Evolutionary conservation across 306 rosid genomes (phyloP), one percentile per base, ranked within the genome.

Genomic region (Cicer bijugum): DNA sequence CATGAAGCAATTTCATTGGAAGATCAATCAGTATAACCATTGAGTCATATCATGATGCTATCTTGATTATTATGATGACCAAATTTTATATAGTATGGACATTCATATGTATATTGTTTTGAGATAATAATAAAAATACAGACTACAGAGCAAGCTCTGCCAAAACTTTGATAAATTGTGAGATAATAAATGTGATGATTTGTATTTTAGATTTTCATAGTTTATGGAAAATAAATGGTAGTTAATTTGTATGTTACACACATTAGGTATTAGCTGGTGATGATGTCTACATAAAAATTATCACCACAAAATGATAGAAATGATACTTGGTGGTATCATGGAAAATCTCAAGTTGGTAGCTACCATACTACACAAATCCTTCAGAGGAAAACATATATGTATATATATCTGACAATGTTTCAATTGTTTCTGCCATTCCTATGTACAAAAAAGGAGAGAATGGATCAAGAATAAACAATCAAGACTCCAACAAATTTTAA

Each of bases 401-500:
- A 2, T 23, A 28, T 28, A 4, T 70, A 71, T 74, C 67, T 57
- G 75, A 80, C 79, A 82, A 52, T 75, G 80, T 83, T 80, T 82
- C 78, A 80, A 63, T 45, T 78, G 81, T 72, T 72, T 80, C 74
- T 74, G 37, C 67, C 80, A 60, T 83, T 75, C 85, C 87, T 86
- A 91, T 83, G 79, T 88, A 84, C 89, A 91, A 79, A 80, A 79
- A 80, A 81, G 72, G 66, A 79, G 80, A 79, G 85, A 83, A 75
- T 66, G 51, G 76, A 73, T 82, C 69, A 81, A 76, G 74, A 82
- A 75, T 69, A 20, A 66, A 68, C 69, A 69, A 80, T 51, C 74
- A 79, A 72, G 66, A 74, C 78, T 71, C 66, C 84, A 62, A 82
- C 74, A 48, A 71, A 12, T 59, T 57, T 57, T 23, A 20, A 63